These are phyloP conservation scores for Talaromyces liani DNA, from an alignment of 495 filamentous ascomycete species.

Conservation along the genomic window DNA sequence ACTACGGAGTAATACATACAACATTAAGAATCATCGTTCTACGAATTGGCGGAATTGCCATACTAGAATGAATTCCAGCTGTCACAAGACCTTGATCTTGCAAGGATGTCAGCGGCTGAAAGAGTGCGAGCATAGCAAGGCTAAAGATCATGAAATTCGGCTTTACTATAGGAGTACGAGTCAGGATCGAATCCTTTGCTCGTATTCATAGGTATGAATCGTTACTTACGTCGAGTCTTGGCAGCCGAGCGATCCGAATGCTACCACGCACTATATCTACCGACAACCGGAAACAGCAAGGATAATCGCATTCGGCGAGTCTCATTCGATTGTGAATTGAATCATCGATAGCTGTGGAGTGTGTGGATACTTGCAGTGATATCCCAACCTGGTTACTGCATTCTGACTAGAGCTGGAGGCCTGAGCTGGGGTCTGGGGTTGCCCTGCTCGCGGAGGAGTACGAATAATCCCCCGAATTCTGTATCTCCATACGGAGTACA, in stretches of 20 bases:
- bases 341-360: not conserved
- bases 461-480: not conserved
- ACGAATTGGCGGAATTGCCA: too few relatives aligned
- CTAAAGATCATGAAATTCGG: not conserved
- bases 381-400: not conserved
- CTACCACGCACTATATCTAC: not conserved
- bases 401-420: not conserved
- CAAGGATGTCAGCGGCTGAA: not conserved
- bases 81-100: not conserved
- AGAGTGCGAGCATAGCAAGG: not conserved
- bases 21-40: too few relatives aligned
- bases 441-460: not conserved
- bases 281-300: not conserved
- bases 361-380: not conserved
- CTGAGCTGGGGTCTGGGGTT: not conserved
- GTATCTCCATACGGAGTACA: not conserved
- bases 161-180: too few relatives aligned
- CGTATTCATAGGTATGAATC: not conserved
- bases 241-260: not conserved
- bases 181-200: not conserved
- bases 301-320: not conserved
- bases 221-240: not conserved
- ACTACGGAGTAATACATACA: too few relatives aligned
- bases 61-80: not conserved
- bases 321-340: not conserved